Conservation (phyloP, 2,329 filamentous ascomycete genomes). For the Ascochyta pisi region DNA sequence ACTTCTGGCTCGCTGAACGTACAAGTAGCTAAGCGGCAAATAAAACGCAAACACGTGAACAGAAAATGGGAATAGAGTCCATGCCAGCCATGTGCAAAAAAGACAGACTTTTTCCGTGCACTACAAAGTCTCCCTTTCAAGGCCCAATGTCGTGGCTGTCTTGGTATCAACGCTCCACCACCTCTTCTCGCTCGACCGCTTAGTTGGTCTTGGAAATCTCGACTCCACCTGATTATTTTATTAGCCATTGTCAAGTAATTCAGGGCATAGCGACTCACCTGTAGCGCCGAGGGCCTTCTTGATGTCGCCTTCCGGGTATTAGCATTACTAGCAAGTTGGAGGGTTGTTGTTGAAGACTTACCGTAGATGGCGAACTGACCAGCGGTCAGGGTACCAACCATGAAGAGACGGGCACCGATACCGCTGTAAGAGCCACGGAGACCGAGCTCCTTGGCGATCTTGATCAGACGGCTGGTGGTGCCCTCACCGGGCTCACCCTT, state of each 20-base stretch:
- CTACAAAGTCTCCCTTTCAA: constrained; percentile 24
- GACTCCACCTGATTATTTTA: constrained; percentile 55
- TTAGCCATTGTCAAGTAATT: too few relatives aligned
- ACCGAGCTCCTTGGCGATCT: constrained; percentile 88
- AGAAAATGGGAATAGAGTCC: constrained; percentile 28
- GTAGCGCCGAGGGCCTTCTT: constrained; percentile 73
- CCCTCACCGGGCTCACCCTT: constrained; percentile 86
- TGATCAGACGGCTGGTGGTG: constrained; percentile 79
- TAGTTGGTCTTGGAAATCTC: constrained; percentile 43
- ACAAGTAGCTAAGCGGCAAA: constrained; percentile 36
- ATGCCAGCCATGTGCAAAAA: constrained; percentile 41
- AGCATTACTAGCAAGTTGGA: constrained; percentile 1
- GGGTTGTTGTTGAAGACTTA: constrained; percentile 8
- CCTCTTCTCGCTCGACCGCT: constrained; percentile 7
- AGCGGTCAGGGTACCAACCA: constrained; percentile 66
- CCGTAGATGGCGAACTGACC: constrained; percentile 88
- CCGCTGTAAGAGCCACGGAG: constrained; percentile 78
- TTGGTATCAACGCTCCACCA: constrained; percentile 34
- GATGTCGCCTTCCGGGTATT: constrained; percentile 54
- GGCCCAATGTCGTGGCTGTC: constrained; percentile 34
- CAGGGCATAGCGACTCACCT: constrained; percentile 31
- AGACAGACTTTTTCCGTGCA: constrained; percentile 37
- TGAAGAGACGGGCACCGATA: constrained; percentile 80
- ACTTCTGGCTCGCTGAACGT: constrained; percentile 29
- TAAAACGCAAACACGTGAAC: constrained; percentile 38